phyloP scores from a whole-genome alignment of 495 filamentous ascomycete genomes.

The Penicillium silybi region DNA sequence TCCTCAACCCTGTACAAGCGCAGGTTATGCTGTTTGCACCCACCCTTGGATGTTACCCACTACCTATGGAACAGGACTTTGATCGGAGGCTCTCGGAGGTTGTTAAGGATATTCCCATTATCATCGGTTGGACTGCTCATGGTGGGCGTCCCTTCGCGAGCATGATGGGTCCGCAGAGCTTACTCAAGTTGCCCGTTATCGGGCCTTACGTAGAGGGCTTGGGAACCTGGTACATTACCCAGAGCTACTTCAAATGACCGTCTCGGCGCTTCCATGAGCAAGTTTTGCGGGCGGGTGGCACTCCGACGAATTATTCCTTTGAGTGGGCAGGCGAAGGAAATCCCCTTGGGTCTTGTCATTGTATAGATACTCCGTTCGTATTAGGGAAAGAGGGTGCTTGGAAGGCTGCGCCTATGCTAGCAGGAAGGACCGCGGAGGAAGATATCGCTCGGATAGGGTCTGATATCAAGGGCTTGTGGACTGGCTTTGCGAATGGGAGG shows the following conservation, averaged over 20 bases:
- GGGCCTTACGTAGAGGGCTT: slow-evolving; percentile 5
- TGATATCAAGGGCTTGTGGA: slow-evolving; percentile 2
- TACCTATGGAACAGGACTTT: slow-evolving; percentile 5
- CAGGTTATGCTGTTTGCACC: slow-evolving; percentile 12
- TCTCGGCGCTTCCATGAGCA: slow-evolving; percentile 3
- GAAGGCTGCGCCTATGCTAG: slow-evolving; percentile 6
- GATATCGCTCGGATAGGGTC: neutral
- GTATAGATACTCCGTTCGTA: slow-evolving; percentile 9
- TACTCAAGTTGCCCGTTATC: slow-evolving; percentile 4
- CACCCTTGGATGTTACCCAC: slow-evolving; percentile 1
- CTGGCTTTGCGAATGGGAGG: neutral
- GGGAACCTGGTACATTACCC: slow-evolving; percentile 8
- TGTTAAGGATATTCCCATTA: slow-evolving; percentile 3
- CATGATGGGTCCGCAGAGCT: slow-evolving; percentile 5
- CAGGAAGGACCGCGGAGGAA: neutral
- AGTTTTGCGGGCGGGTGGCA: neutral
- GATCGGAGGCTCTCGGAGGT: neutral
- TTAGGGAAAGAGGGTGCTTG: slow-evolving; percentile 1
- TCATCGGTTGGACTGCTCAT: slow-evolving; percentile 10
- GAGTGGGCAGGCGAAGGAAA: neutral
- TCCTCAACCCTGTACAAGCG: neutral
- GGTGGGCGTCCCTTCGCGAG: slow-evolving; percentile 9
- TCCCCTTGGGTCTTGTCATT: slow-evolving; percentile 1
- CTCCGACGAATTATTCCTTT: slow-evolving; percentile 2
- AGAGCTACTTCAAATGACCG: slow-evolving; percentile 14